A percentile compares a stretch with the other conserved stretches of the same genome.
Conservation (phyloP, 257 asterid species). For the Asclepias syriaca region DNA sequence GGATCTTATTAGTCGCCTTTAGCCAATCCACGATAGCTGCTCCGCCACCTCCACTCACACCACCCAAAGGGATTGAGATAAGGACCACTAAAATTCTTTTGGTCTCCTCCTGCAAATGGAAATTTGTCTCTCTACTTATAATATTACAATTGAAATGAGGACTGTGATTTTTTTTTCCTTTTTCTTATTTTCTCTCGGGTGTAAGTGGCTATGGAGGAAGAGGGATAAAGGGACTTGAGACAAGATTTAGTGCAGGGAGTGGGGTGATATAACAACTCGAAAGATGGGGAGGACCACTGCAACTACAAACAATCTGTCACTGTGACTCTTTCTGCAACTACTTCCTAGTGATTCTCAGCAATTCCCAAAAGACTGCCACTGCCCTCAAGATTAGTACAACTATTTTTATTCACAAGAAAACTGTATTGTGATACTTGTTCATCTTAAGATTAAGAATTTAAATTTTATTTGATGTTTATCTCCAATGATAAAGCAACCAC, state of each 20-base stretch:
- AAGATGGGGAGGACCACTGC: constrained; percentile 37
- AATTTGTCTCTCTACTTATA: not conserved
- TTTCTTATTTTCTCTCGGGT: not conserved
- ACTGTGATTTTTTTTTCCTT: not conserved
- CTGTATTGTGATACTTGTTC: no score
- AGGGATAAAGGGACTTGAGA: constrained; percentile 26
- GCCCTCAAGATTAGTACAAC: not conserved
- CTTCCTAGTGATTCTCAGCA: not conserved
- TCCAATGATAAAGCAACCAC: not conserved
- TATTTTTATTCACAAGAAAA: not conserved
- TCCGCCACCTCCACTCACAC: constrained; percentile 23
- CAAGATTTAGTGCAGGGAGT: constrained; percentile 29
- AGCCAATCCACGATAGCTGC: constrained; percentile 21
- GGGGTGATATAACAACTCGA: constrained; percentile 25
- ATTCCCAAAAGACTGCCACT: not conserved
- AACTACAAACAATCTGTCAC: constrained; percentile 23
- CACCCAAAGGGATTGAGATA: constrained; percentile 25
- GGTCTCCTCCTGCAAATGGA: constrained; percentile 31
- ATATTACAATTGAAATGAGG: no score
- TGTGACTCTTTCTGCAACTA: not conserved
- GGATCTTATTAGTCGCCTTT: constrained; percentile 27
- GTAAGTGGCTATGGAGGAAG: not conserved
- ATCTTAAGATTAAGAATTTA: no score
- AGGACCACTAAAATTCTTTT: constrained; percentile 50
- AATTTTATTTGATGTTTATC: not conserved